Conservation (phyloP, 2,329 filamentous ascomycete species). For the Lecanicillium sp. region DNA sequence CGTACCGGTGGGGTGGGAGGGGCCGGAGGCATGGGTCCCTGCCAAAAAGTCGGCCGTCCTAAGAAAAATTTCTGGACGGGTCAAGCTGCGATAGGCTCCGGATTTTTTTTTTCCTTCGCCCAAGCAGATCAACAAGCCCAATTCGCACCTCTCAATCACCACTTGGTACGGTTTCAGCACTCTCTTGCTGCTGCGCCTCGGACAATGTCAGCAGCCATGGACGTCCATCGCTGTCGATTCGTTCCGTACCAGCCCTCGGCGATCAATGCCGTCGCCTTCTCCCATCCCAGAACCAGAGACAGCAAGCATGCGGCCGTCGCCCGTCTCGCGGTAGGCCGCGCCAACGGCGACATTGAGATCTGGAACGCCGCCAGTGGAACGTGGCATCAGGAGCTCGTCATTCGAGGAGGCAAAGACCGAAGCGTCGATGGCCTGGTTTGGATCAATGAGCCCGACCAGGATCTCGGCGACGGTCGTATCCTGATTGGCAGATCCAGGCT, state of each 20-base stretch:
- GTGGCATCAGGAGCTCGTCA: slow-evolving; percentile 86
- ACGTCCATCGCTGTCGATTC: slow-evolving; percentile 95
- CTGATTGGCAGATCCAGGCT: slow-evolving; percentile 68
- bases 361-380: slow-evolving; percentile 80
- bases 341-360: slow-evolving; percentile 94
- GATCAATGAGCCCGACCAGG: slow-evolving; percentile 76
- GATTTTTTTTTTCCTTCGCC: slow-evolving; percentile 20
- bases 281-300: slow-evolving; percentile 53
- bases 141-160: too few species aligned
- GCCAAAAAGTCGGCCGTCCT: slow-evolving; percentile 8
- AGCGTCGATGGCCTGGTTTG: slow-evolving; percentile 88
- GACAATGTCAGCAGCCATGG: slow-evolving; percentile 48
- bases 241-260: slow-evolving; percentile 84
- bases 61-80: slow-evolving; percentile 23
- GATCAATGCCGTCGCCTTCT: slow-evolving; percentile 93
- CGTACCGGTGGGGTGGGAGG: slow-evolving; percentile 5
- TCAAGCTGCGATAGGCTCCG: slow-evolving; percentile 10
- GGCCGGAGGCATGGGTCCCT: slow-evolving; percentile 18
- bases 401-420: slow-evolving; percentile 74
- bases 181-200: slow-evolving; percentile 4
- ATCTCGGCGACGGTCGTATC: slow-evolving; percentile 51
- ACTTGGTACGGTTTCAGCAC: not conserved
- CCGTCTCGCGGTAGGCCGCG: slow-evolving; percentile 81
- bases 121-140: slow-evolving; percentile 4
- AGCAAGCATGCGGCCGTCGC: slow-evolving; percentile 43